Evolutionary conservation across 176 grass and related monocot species (phyloP).

Genomic region (Pharus latifolius): DNA sequence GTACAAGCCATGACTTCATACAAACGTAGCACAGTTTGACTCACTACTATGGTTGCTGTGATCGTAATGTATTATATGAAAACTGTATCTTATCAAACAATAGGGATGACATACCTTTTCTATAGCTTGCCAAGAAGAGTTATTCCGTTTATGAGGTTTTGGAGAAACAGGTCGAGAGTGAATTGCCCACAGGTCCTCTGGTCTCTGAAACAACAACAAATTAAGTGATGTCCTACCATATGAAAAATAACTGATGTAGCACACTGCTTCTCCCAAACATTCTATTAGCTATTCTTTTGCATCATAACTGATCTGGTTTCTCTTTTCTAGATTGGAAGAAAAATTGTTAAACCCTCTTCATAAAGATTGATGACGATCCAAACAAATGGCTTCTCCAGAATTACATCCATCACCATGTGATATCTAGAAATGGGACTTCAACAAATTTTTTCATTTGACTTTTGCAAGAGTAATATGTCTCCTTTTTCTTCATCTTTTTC

Average conservation of each 20-base stretch:
- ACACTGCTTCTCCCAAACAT: background rate
- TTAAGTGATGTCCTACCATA: background rate
- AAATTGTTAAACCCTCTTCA: background rate
- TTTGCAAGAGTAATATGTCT: too few species aligned
- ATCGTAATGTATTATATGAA: slow-evolving; percentile 1
- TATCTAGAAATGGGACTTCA: background rate
- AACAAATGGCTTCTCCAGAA: background rate
- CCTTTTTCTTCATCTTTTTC: background rate
- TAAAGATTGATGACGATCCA: background rate
- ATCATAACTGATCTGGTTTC: background rate
- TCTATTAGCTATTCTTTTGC: background rate
- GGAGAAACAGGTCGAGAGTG: slow-evolving; percentile 70
- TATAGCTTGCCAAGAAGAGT: slow-evolving; percentile 84
- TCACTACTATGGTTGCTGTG: background rate
- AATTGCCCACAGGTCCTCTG: slow-evolving; percentile 77
- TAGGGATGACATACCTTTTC: slow-evolving; percentile 47
- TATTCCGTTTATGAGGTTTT: slow-evolving; percentile 85
- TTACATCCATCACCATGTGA: background rate
- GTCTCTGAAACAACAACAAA: slow-evolving; percentile 57
- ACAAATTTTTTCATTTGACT: background rate
- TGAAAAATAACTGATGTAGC: background rate
- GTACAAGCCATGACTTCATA: background rate
- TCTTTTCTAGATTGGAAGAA: background rate
- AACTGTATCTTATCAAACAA: background rate
- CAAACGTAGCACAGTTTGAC: background rate